Evolutionary conservation across 148 eudicot species (phyloP), one percentile per base, ranked within the genome.

Genomic region (Oxyria digyna): DNA sequence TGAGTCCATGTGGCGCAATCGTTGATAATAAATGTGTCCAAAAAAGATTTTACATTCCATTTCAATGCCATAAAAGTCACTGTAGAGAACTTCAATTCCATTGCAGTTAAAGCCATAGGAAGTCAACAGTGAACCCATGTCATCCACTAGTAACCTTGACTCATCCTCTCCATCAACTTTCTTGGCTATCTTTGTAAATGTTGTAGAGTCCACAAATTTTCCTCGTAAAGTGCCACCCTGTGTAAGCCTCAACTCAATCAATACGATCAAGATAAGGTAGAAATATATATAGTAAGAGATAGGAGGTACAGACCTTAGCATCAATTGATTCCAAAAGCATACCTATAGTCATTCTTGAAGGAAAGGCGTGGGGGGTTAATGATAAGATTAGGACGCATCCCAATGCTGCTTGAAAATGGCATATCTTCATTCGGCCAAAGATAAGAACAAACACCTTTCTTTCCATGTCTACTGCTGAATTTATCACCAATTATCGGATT

Each of bases 301-400:
- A n/a, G n/a, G n/a, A n/a, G n/a, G n/a, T n/a, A 93, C n/a, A n/a
- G n/a, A n/a, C 98, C 98, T 93, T 93, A 49, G 98, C 88, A 83
- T 95, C 98, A 62, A 93, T 86, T 62, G 98, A 93, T 75, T 93
- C 98, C 81, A 93, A 78, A 83, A 93, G 91, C 98, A 93, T 93
- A 29, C 83, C 98, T 73, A 93, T 93, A 55, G 98, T 93, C 98
- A 93, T 93, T 46, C 98, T 81, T 43, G 98, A 93, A 78, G 98
- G 98, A 74, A 89, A 93, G 57, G 98, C 98, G 79, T 93, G 98
- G 0, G 98, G n/a, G 98, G 70, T 93, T 93, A 70, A 93, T 93
- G 59, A 93, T 93, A 71, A 93, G 98, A 78, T 93, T 96, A 41
- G 98, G 98, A 14, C 96, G 83, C 95, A 93, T 93, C 76, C 98